These are phyloP conservation scores for Mycena sp. DNA, from an alignment of 1,284 basidiomycete species.

Conservation along the genomic window DNA sequence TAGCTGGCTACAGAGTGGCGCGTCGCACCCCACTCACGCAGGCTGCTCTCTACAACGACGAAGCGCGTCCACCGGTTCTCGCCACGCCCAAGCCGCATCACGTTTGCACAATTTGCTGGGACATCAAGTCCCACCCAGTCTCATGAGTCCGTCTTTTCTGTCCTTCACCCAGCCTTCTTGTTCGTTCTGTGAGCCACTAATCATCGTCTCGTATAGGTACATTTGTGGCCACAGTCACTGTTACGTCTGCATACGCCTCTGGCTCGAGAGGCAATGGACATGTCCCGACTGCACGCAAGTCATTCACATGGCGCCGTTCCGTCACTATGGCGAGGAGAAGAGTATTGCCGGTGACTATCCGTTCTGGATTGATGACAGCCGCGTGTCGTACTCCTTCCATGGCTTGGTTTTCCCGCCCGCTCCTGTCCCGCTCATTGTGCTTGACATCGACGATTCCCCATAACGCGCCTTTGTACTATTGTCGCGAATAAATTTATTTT, in stretches of 20 bases:
- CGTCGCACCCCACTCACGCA: too few species aligned
- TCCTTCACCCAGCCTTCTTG: too few species aligned
- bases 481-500: too few species aligned
- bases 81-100: neutral
- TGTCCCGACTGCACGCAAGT: neutral
- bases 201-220: constrained; percentile 3
- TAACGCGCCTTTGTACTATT: too few species aligned
- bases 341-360: constrained; percentile 1
- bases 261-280: neutral
- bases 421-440: neutral
- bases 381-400: neutral
- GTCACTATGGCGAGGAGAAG: constrained; percentile 4
- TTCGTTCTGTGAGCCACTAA: constrained; percentile 1
- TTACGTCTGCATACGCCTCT: too few species aligned
- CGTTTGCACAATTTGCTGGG: neutral
- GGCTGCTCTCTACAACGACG: neutral
- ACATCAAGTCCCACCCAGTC: constrained; percentile 19
- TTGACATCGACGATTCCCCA: too few species aligned
- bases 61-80: neutral
- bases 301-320: neutral
- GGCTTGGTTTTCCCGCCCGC: constrained; percentile 5
- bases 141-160: neutral
- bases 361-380: neutral
- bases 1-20: too few species aligned
- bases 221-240: neutral